These are phyloP conservation scores for Coemansia sp. DNA, from an alignment of 192 early-diverging fungal species.

Conservation along the genomic window DNA sequence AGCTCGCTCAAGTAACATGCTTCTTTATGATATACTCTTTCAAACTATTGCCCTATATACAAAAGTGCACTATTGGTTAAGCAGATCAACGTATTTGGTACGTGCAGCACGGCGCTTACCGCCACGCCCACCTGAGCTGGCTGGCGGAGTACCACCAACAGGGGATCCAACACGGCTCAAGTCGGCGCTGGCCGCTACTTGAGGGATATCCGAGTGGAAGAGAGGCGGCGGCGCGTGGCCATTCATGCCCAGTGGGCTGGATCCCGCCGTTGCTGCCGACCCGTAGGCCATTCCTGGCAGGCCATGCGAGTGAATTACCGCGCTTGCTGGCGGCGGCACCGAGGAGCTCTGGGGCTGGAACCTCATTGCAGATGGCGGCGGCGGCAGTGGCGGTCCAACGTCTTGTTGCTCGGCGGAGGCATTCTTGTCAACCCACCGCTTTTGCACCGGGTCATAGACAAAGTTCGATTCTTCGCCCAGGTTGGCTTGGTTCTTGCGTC, in stretches of 20 bases:
- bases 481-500: constrained; percentile 70
- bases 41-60: not conserved
- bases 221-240: not conserved
- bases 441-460: constrained; percentile 82
- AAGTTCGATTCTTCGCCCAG: constrained; percentile 81
- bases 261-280: not conserved
- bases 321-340: constrained; percentile 11
- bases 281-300: not conserved
- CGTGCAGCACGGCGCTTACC: constrained; percentile 46
- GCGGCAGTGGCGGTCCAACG: constrained; percentile 36
- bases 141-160: constrained; percentile 14
- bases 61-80: constrained; percentile 28
- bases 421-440: constrained; percentile 76
- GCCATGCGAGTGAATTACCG: not conserved
- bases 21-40: not conserved
- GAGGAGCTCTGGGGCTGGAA: constrained; percentile 31
- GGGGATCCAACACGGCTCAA: constrained; percentile 39
- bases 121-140: constrained; percentile 13
- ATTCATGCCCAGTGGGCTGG: not conserved
- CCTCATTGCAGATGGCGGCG: constrained; percentile 38
- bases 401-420: constrained; percentile 30
- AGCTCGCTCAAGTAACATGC: constrained; percentile 68
- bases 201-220: constrained; percentile 8
- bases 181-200: constrained; percentile 14
- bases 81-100: constrained; percentile 54